Conservation (phyloP, 331 rosid species). For the Arachis monticola region DNA sequence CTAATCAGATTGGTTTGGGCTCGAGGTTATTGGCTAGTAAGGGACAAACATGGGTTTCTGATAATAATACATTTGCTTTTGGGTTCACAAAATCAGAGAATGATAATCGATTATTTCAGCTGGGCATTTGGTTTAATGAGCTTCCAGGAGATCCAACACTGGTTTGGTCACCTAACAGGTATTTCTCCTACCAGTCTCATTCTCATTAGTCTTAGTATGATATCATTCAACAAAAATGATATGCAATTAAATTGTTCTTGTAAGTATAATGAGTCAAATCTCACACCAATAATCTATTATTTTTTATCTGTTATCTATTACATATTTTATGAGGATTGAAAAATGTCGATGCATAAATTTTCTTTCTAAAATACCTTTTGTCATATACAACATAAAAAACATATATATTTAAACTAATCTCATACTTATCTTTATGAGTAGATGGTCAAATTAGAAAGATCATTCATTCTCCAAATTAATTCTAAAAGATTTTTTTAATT, state of each 20-base stretch:
- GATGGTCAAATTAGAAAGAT: too few species aligned
- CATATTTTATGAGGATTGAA: too few species aligned
- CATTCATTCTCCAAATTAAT: too few species aligned
- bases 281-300: background rate
- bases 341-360: too few species aligned
- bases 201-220: background rate
- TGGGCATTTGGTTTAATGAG: constrained; percentile 80
- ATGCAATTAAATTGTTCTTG: too few species aligned
- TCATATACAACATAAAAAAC: too few species aligned
- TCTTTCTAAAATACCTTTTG: too few species aligned
- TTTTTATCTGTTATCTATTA: too few species aligned
- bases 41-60: constrained; percentile 63
- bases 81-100: constrained; percentile 64
- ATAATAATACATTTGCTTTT: constrained; percentile 83
- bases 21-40: constrained; percentile 62
- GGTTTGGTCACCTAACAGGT: constrained; percentile 89
- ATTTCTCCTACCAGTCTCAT: background rate
- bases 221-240: background rate
- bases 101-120: constrained; percentile 41
- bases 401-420: too few species aligned
- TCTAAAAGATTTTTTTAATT: too few species aligned
- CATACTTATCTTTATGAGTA: too few species aligned
- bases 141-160: constrained; percentile 77
- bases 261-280: background rate
- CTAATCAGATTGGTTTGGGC: constrained; percentile 59